Conservation (phyloP, 2,329 filamentous ascomycete species). For the Ceratocystis huliohia region DNA sequence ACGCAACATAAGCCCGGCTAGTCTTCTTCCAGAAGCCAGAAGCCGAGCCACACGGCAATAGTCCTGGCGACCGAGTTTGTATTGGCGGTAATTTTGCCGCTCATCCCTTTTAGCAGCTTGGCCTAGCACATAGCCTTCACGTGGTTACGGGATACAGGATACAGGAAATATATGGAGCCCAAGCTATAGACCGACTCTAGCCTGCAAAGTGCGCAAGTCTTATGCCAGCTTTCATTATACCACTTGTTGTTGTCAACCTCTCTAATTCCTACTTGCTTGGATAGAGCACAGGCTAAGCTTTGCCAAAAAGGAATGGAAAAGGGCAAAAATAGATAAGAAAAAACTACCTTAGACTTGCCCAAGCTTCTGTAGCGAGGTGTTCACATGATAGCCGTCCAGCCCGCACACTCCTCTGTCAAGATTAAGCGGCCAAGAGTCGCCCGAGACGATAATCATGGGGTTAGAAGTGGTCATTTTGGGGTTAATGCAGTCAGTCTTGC, state of each 20-base stretch:
- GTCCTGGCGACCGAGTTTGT: conserved; percentile 3
- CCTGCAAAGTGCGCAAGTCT: neutral
- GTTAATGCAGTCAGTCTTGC: neutral
- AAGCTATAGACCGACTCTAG: neutral
- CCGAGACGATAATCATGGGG: neutral
- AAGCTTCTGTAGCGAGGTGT: too few relatives aligned
- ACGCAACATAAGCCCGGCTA: neutral
- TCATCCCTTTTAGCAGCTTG: neutral
- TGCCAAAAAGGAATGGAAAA: neutral
- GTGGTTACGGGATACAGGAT: neutral
- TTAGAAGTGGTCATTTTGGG: neutral
- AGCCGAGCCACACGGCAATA: conserved; percentile 7
- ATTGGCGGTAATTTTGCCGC: neutral
- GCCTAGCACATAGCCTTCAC: neutral
- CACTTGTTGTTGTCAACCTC: too few relatives aligned
- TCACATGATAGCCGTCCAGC: neutral
- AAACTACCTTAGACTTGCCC: too few relatives aligned
- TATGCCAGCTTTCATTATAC: too few relatives aligned
- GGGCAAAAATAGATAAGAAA: too few relatives aligned
- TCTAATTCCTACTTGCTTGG: neutral
- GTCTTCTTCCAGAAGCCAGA: conserved; percentile 2
- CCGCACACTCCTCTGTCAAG: neutral
- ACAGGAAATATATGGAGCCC: neutral
- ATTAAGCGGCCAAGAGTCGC: neutral
- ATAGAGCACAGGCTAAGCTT: neutral